Base-by-base conservation (phyloP, 2,329 filamentous ascomycete species). In the Apiospora sp. region DNA sequence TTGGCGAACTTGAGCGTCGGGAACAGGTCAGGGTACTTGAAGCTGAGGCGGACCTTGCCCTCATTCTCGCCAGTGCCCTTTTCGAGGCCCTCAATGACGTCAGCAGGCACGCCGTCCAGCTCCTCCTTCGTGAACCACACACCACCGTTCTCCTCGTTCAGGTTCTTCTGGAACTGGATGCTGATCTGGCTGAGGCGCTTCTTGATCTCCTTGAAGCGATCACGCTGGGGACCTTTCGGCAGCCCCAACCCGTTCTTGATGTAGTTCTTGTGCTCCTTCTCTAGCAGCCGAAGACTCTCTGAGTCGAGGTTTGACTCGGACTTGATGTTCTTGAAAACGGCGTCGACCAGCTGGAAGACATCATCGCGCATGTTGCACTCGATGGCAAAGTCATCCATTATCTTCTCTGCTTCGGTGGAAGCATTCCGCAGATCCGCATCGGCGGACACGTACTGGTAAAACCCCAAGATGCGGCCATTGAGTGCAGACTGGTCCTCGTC, bases 151-250 rank as follows among this genome's bases (percentile, higher is more conserved):
- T 96, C 94, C 82, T 96, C 93, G 79, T 95, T 95, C 73, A 96
- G 85, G 77, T 92, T 93, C 86, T 94, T 95, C 79, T 93, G 90
- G 82, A 94, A 94, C 72, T 91, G 87, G 73, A 95, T 95, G 78
- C 89, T 87, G 76, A 96, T 88, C 80, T 92, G 89, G 75, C 91
- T 93, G 72, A 96, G 85, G 16, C 93, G 86, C 87, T 94, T 94
- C 88, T 94, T 94, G 83, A 96, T 95, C 82, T 92, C 92, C 86
- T 95, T 96, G 88, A 96, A 96, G 64, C 93, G 89, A 77, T 95
- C 93, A 74, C 93, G 85, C 84, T 94, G 86, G 5, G 88, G 85
- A 1, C 93, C 93, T 34, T 89, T 89, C 1, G 93, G 91, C 69
- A 96, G 85, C 4, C 90, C 90, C 67, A 96, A 84, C 19, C 94